Conservation (phyloP, 495 filamentous ascomycete species). For the Cudoniella acicularis region DNA sequence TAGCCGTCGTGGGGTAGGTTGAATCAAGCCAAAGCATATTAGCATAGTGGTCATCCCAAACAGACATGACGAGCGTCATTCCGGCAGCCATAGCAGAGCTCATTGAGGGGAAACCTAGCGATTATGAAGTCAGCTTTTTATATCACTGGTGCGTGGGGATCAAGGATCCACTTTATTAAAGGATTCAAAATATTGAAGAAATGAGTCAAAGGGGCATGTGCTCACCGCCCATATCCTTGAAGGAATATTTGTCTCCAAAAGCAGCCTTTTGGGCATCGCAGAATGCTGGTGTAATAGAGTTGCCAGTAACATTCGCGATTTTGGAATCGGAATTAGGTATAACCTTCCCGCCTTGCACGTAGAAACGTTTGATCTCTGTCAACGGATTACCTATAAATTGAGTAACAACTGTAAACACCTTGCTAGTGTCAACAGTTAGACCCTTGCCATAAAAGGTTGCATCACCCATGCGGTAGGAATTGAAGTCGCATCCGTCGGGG, state of each 20-base stretch:
- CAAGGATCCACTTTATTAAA: too few relatives aligned
- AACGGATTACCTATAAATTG: constrained; percentile 57
- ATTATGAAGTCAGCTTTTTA: too few relatives aligned
- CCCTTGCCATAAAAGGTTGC: constrained; percentile 51
- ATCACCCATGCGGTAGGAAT: constrained; percentile 55
- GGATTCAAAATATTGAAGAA: too few relatives aligned
- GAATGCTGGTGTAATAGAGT: constrained; percentile 53
- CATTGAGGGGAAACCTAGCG: constrained; percentile 52
- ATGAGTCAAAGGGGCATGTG: too few relatives aligned
- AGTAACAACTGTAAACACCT: constrained; percentile 62
- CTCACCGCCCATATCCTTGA: constrained; percentile 53
- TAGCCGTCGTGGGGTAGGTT: constrained; percentile 54
- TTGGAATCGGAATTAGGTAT: constrained; percentile 29
- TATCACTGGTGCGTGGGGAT: too few relatives aligned
- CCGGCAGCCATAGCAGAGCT: constrained; percentile 51
- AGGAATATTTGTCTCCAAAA: constrained; percentile 50
- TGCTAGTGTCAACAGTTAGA: constrained; percentile 54
- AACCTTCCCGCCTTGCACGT: constrained; percentile 45
- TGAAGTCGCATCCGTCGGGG: constrained; percentile 61
- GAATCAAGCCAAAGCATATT: constrained; percentile 85
- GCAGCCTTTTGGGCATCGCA: constrained; percentile 56
- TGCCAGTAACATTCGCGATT: constrained; percentile 59
- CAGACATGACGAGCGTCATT: constrained; percentile 57
- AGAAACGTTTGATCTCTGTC: constrained; percentile 54
- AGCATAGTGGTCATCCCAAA: constrained; percentile 70